These are phyloP conservation scores for Margaritispora aquatica DNA, from an alignment of 495 filamentous ascomycete genomes.

Conservation along the genomic window DNA sequence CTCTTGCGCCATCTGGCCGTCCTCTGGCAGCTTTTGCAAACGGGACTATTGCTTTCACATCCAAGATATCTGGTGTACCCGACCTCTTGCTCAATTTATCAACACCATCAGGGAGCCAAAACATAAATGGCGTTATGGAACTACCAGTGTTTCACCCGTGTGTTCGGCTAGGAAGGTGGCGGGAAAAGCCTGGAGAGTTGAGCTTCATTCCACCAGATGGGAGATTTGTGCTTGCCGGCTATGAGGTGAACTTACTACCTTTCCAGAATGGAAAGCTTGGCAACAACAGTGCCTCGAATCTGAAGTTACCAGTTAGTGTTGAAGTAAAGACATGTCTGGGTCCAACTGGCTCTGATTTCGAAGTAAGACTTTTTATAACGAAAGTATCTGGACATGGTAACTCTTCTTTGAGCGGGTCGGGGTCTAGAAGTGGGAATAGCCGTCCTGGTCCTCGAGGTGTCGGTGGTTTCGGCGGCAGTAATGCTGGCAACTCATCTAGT, in stretches of 20 bases:
- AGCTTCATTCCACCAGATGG: slow-evolving; percentile 96
- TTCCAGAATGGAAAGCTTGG: slow-evolving; percentile 32
- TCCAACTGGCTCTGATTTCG: slow-evolving; percentile 70
- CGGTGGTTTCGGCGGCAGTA: slow-evolving; percentile 38
- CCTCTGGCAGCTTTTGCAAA: slow-evolving; percentile 81
- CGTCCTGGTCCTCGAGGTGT: slow-evolving; percentile 12
- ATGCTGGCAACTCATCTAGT: slow-evolving; percentile 43
- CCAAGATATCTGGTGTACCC: slow-evolving; percentile 89
- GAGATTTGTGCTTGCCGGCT: slow-evolving; percentile 88
- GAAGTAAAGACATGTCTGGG: slow-evolving; percentile 80
- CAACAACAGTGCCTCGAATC: slow-evolving; percentile 40
- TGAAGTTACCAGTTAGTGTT: slow-evolving; percentile 75
- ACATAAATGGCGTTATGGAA: slow-evolving; percentile 66
- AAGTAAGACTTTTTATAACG: slow-evolving; percentile 69
- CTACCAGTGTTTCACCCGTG: slow-evolving; percentile 97
- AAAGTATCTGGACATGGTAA: slow-evolving; percentile 50
- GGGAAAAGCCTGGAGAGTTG: slow-evolving; percentile 79
- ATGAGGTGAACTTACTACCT: slow-evolving; percentile 87
- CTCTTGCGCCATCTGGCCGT: slow-evolving; percentile 81
- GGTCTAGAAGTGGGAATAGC: slow-evolving; percentile 12
- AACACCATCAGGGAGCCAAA: slow-evolving; percentile 67
- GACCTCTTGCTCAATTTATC: slow-evolving; percentile 79
- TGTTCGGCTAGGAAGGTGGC: slow-evolving; percentile 80
- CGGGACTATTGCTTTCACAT: slow-evolving; percentile 91
- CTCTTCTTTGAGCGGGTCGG: slow-evolving; percentile 18